Base-by-base conservation (phyloP, 345 rosid genomes). In the Turritis glabra region DNA sequence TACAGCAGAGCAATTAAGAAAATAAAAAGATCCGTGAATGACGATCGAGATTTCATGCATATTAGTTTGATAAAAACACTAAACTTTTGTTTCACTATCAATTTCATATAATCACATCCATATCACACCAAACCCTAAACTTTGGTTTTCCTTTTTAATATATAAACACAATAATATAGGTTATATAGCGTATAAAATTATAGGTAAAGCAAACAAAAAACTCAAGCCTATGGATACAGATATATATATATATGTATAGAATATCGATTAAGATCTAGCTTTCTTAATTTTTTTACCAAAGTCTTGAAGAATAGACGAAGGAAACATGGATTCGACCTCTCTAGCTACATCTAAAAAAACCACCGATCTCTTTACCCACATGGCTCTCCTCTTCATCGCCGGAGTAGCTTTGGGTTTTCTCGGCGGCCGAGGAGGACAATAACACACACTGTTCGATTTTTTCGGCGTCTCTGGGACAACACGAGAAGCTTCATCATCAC, bases 321-420 rank as follows among this genome's bases (percentile, higher is more conserved):
- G 89, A 53, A 85, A 86, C 79, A 84, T 79, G 58, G 88, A 83
- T 53, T 84, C 91, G 12, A 87, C 85, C 75, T 90, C 96, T 73
- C 81, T 83, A 12, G 91, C 82, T 41, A 90, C 82, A 83, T 90
- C 91, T 48, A 85, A 80, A 3, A 90, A 66, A 25, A 67, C 64
- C 64, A 83, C 56, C 21, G 74, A 58, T 67, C 79, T 75, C 64
- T 55, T 65, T 55, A 33, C 29, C 67, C 63, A 65, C 37, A 41
- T 22, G 25, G 68, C 73, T 81, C 81, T 83, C 68, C 90, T 69
- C 67, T 84, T 87, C 25, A 46, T 44, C 21, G 80, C 77, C 21
- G 86, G 83, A 21, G 22, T 43, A 6, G 88, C 41, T 80, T 85
- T 88, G 18, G 86, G 90, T 71, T 91, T 91, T 68, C 81, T 85